Percentiles rank a stretch among this genome's conserved stretches.
Evolutionary conservation across 2,329 filamentous ascomycete genomes (phyloP).

Genomic region (Penicillium sp.): DNA sequence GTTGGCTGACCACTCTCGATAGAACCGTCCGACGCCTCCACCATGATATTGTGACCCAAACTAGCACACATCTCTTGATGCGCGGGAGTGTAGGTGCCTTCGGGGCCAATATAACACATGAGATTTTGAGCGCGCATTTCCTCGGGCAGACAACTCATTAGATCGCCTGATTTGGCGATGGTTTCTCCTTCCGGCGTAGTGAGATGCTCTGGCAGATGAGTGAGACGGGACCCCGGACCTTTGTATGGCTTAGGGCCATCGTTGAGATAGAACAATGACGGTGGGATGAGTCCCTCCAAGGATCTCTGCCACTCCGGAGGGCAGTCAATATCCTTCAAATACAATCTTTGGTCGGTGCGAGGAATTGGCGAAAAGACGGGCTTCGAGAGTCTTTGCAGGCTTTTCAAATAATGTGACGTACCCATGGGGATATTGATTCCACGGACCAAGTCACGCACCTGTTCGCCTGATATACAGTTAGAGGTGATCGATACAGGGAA

Average conservation of each 20-base stretch:
- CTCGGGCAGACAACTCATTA: conserved; percentile 87
- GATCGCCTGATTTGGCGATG: conserved; percentile 74
- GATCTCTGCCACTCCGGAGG: conserved; percentile 82
- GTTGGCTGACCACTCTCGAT: conserved; percentile 67
- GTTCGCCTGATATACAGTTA: conserved; percentile 62
- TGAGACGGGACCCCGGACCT: conserved; percentile 53
- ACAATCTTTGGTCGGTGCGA: conserved; percentile 68
- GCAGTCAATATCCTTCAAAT: conserved; percentile 96
- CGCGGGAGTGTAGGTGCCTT: conserved; percentile 93
- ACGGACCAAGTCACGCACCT: conserved; percentile 74
- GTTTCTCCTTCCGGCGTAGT: conserved; percentile 53
- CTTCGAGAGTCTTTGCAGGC: conserved; percentile 84
- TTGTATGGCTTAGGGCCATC: conserved; percentile 64
- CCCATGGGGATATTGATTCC: conserved; percentile 78
- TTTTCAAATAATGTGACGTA: conserved; percentile 84
- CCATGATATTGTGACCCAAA: conserved; percentile 97
- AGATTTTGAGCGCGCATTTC: conserved; percentile 93
- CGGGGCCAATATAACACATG: conserved; percentile 98
- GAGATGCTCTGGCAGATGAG: conserved; percentile 43
- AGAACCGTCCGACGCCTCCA: conserved; percentile 71
- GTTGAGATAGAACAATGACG: conserved; percentile 86
- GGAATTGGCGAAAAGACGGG: conserved; percentile 67
- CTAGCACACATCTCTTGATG: conserved; percentile 98
- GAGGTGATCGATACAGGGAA: neutral
- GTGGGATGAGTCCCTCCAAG: conserved; percentile 73